Conservation (phyloP, 2,329 filamentous ascomycete species). For the Aspergillus neotritici region DNA sequence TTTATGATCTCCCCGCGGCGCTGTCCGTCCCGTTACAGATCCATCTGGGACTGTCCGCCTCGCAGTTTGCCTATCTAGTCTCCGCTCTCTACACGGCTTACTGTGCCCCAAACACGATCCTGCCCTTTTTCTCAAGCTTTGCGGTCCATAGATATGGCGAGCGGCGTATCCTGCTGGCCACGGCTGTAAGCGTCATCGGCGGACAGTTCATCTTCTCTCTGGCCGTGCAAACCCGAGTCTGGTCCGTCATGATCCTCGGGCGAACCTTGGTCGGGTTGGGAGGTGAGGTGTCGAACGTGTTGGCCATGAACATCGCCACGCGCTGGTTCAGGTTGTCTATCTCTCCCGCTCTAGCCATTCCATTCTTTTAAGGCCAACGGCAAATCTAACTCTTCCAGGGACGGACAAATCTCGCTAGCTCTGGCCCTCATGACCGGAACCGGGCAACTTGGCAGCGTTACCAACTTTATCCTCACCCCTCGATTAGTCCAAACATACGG, state of each 20-base stretch:
- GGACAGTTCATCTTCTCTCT: neutral
- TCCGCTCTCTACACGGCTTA: conserved; percentile 5
- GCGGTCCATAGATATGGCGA: conserved; percentile 5
- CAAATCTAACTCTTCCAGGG: neutral
- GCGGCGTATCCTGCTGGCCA: neutral
- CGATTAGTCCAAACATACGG: neutral
- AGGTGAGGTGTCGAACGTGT: conserved; percentile 3
- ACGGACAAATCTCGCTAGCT: no score
- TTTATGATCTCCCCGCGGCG: conserved; percentile 3
- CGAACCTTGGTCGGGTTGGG: conserved; percentile 6
- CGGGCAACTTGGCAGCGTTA: conserved; percentile 4
- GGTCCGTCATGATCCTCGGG: conserved; percentile 1
- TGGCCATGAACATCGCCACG: conserved; percentile 6
- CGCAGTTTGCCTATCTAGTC: conserved; percentile 2
- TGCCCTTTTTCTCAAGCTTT: conserved; percentile 2
- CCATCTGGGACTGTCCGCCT: conserved; percentile 2
- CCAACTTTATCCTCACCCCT: conserved; percentile 3
- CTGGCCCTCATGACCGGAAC: no score
- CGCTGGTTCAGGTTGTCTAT: neutral
- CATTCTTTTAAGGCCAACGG: neutral
- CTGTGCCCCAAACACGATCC: conserved; percentile 2
- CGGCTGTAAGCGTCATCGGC: neutral
- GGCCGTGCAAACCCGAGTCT: neutral
- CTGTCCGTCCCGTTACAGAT: conserved; percentile 1
- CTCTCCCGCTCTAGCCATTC: no score